Base-by-base conservation (phyloP, 2,329 filamentous ascomycete species). In the Cladosporium cucumerinum region DNA sequence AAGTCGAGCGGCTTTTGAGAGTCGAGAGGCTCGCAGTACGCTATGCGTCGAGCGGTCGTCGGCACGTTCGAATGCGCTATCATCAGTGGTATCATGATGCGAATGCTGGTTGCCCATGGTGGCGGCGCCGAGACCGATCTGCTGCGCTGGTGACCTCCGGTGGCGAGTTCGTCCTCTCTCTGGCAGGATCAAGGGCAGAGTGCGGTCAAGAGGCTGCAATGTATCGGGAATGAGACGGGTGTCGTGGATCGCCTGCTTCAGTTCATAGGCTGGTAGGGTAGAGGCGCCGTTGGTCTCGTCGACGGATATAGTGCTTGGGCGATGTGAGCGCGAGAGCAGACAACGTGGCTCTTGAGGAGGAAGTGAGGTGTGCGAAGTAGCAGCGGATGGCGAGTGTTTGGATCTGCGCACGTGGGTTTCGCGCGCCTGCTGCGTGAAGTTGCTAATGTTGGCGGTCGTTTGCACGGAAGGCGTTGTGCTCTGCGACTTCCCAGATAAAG, bases 41-140 rank as follows among this genome's bases (percentile, higher is more conserved):
- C 71, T 72, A 52, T 64, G 69, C 16, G 66, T 39, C 7, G 71
- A 72, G 28, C 66, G 66, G 67, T 69, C 67, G 65, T 74, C 72
- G 11, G 67, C 61, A 21, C 32, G 26, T 11, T 60, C 66, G 18
- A 57, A 43, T 12, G 61, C 52, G 63, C 55, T 30, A 25, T 59
- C 36, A 5, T 59, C 46, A 23, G 23, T 32, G 18, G 34, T 25
- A 16, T 39, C 54, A 36, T 64, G 26, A 11, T 65, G 63, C 23
- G 72, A 74, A 36, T 69, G 70, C 52, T 71, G 69, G 68, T 73
- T 75, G 65, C 73, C 73, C 73, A 75, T 75, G 32, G 32, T 63
- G 39, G 63, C 61, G 39, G 63, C 18, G 48, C 54, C 59, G 57
- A 48, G 43, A 16, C 34, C 52, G 58, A 32, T 61, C 60, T 64